Evolutionary conservation across 2,329 filamentous ascomycete genomes (phyloP).

Genomic region (Trichoderma pleuroti): DNA sequence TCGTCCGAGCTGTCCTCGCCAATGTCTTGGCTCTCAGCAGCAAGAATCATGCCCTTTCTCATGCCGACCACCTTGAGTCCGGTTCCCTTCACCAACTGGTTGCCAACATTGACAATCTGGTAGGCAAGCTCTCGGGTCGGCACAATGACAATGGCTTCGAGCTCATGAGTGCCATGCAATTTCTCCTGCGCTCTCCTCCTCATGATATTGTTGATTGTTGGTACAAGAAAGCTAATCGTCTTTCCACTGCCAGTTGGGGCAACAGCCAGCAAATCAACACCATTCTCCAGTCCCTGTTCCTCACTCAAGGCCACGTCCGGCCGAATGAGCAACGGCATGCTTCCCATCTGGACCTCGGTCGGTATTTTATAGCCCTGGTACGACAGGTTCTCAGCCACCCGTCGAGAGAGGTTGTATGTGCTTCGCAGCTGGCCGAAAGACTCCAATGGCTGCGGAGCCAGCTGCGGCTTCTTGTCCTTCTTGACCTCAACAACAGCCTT

Average conservation of each 20-base stretch:
- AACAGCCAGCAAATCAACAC: slow-evolving; percentile 76
- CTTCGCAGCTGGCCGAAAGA: slow-evolving; percentile 70
- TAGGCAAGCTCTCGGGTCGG: slow-evolving; percentile 75
- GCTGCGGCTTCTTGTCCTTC: slow-evolving; percentile 54
- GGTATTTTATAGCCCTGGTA: slow-evolving; percentile 83
- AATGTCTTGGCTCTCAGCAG: slow-evolving; percentile 42
- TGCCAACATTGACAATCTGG: slow-evolving; percentile 80
- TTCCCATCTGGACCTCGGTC: slow-evolving; percentile 89
- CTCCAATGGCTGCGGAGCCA: slow-evolving; percentile 77
- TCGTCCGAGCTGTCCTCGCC: slow-evolving; percentile 39
- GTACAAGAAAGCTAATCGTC: slow-evolving; percentile 88
- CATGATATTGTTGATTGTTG: slow-evolving; percentile 73
- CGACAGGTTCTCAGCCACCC: slow-evolving; percentile 72
- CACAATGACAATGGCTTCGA: slow-evolving; percentile 69
- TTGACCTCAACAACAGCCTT: slow-evolving; percentile 43
- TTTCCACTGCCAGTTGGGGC: slow-evolving; percentile 97
- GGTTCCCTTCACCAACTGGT: slow-evolving; percentile 73
- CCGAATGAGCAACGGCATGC: slow-evolving; percentile 72
- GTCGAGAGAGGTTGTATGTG: slow-evolving; percentile 68
- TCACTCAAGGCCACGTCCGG: slow-evolving; percentile 48
- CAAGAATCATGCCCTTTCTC: slow-evolving; percentile 77
- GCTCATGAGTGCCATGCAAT: slow-evolving; percentile 39
- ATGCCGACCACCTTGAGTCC: slow-evolving; percentile 77
- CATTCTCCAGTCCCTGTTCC: slow-evolving; percentile 34
- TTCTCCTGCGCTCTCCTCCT: slow-evolving; percentile 49